Conservation (phyloP, 2,329 filamentous ascomycete species). For the Akanthomyces lecanii region DNA sequence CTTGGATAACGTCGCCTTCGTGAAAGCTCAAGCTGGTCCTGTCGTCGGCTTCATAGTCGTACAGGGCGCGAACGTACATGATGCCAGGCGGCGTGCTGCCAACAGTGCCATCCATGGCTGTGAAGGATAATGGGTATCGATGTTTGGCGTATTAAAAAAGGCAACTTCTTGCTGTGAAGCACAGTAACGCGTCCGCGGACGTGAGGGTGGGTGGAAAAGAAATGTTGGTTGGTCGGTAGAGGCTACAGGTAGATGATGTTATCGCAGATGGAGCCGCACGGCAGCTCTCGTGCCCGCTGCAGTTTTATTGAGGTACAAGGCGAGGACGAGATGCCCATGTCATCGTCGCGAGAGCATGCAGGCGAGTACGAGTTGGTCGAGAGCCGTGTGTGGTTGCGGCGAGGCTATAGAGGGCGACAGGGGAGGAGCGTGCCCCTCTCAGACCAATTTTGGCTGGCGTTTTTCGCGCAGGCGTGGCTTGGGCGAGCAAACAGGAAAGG, state of each 20-base stretch:
- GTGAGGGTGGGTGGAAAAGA: slow-evolving; percentile 19
- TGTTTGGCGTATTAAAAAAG: background rate
- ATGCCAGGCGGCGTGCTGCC: slow-evolving; percentile 58
- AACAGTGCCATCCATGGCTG: slow-evolving; percentile 57
- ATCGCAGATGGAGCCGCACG: slow-evolving; percentile 9
- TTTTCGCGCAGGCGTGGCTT: slow-evolving; percentile 15
- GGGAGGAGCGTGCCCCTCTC: slow-evolving; percentile 13
- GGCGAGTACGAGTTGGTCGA: slow-evolving; percentile 1
- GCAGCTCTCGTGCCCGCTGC: slow-evolving; percentile 15
- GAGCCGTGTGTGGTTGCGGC: slow-evolving; percentile 1
- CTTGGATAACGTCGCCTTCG: slow-evolving; percentile 95
- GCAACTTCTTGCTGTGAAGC: slow-evolving; percentile 9
- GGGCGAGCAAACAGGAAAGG: background rate
- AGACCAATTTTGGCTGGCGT: background rate
- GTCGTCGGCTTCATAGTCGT: slow-evolving; percentile 97
- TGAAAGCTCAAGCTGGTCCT: slow-evolving; percentile 95
- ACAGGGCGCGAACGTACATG: slow-evolving; percentile 91
- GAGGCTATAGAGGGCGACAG: background rate
- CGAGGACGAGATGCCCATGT: slow-evolving; percentile 10
- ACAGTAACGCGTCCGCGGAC: slow-evolving; percentile 16
- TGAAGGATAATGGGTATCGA: slow-evolving; percentile 12
- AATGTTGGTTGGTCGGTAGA: background rate
- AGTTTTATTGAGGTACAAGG: slow-evolving; percentile 10
- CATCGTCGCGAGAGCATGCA: slow-evolving; percentile 16
- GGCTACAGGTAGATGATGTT: background rate